A percentile compares a stretch with the other conserved stretches of the same genome.
Conservation (phyloP, 2,329 filamentous ascomycete species). For the Colletotrichum phormii region DNA sequence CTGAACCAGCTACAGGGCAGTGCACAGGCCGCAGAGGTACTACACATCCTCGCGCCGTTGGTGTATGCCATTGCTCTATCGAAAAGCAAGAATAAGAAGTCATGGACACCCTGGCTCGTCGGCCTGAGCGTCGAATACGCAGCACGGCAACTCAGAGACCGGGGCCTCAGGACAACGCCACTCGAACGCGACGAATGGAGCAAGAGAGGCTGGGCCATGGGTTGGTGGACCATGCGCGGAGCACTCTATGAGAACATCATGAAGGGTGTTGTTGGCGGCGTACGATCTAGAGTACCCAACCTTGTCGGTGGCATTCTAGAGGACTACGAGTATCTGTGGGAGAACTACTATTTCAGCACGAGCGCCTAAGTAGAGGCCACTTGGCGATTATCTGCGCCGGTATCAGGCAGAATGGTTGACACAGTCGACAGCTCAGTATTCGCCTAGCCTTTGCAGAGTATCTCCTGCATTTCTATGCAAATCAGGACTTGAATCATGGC, state of each 20-base stretch:
- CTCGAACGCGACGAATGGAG: constrained; percentile 91
- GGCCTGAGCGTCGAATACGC: constrained; percentile 88
- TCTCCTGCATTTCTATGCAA: not conserved
- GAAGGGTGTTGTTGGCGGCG: constrained; percentile 76
- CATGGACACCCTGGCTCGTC: constrained; percentile 92
- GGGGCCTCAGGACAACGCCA: constrained; percentile 83
- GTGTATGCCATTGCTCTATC: constrained; percentile 88
- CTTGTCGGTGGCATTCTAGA: constrained; percentile 88
- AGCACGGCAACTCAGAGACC: constrained; percentile 83
- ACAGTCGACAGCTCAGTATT: not conserved
- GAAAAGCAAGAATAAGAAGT: constrained; percentile 76
- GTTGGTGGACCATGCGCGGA: constrained; percentile 97
- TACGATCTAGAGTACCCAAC: constrained; percentile 81
- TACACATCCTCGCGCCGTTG: constrained; percentile 91
- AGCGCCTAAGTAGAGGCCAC: constrained; percentile 49
- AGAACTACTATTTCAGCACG: constrained; percentile 92
- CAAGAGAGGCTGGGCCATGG: constrained; percentile 89
- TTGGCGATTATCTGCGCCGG: not conserved
- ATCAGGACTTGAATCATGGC: not conserved
- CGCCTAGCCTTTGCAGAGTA: not conserved
- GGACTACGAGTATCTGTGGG: constrained; percentile 98
- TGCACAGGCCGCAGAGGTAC: constrained; percentile 83
- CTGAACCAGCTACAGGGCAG: constrained; percentile 84
- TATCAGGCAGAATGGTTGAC: not conserved
- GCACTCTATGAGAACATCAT: constrained; percentile 96